Conservation (phyloP, 345 rosid species). For the Camelina laxa region DNA sequence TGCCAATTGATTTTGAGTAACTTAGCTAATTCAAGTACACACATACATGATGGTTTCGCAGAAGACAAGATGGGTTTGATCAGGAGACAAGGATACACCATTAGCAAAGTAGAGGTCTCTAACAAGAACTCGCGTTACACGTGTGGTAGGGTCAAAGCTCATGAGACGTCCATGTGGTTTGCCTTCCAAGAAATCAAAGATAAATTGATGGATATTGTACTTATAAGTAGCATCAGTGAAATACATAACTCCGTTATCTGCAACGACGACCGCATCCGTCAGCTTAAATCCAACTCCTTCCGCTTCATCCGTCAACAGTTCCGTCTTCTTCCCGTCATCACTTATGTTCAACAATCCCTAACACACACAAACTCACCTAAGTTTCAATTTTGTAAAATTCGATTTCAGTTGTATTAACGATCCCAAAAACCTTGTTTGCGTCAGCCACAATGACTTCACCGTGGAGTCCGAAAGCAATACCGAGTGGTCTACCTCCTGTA, state of each 20-base stretch:
- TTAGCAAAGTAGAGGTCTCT: conserved; percentile 68
- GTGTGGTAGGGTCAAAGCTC: conserved; percentile 60
- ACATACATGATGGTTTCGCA: conserved; percentile 53
- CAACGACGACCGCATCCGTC: conserved; percentile 65
- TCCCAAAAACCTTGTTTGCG: conserved; percentile 65
- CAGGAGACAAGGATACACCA: conserved; percentile 70
- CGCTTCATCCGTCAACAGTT: conserved; percentile 64
- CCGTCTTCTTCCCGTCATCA: conserved; percentile 45
- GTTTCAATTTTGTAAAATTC: background rate
- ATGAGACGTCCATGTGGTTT: conserved; percentile 70
- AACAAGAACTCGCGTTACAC: conserved; percentile 52
- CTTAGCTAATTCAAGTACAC: background rate
- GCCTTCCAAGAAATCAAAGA: conserved; percentile 58
- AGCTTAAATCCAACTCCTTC: conserved; percentile 65
- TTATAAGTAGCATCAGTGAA: conserved; percentile 85
- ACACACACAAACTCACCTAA: background rate
- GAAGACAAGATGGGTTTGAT: conserved; percentile 59
- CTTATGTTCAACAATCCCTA: conserved; percentile 74
- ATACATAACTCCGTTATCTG: conserved; percentile 66
- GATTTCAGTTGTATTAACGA: background rate
- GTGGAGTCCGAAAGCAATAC: conserved; percentile 56
- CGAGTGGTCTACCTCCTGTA: conserved; percentile 90
- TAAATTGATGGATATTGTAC: conserved; percentile 30
- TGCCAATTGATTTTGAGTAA: background rate
- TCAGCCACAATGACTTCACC: conserved; percentile 69